These are phyloP conservation scores for Solanum peruvianum DNA, from an alignment of 257 asterid species.

Conservation along the genomic window DNA sequence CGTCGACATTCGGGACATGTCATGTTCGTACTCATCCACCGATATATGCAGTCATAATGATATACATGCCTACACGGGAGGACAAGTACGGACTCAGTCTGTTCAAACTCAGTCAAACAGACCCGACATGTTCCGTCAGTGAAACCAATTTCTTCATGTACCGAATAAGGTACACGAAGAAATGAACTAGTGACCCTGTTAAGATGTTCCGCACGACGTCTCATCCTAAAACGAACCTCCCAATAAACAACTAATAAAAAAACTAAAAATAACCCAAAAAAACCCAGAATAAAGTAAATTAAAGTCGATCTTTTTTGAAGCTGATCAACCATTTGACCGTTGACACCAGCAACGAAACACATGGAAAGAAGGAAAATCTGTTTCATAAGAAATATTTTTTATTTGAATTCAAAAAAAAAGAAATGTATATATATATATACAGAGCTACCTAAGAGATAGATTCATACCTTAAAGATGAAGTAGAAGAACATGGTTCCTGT, in stretches of 20 bases:
- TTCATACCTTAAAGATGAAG: too few species aligned
- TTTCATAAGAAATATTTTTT: too few species aligned
- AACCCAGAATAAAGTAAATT: too few species aligned
- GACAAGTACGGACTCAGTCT: not conserved
- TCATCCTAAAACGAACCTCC: not conserved
- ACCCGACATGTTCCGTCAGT: not conserved
- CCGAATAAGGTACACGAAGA: not conserved
- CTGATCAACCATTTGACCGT: too few species aligned
- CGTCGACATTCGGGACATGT: not conserved
- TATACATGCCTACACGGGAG: not conserved
- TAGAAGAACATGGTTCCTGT: too few species aligned
- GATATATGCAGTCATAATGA: not conserved
- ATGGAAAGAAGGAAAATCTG: too few species aligned
- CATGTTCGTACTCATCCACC: not conserved
- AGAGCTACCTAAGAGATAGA: too few species aligned
- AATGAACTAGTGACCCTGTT: not conserved
- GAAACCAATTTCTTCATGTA: too few species aligned
- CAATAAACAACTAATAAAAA: not conserved
- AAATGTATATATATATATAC: too few species aligned
- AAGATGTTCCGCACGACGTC: not conserved
- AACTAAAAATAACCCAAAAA: not conserved
- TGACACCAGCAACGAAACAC: too few species aligned
- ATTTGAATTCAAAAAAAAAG: rapidly evolving
- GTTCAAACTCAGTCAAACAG: not conserved
- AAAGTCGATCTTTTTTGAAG: too few species aligned